Percentiles rank a stretch among this genome's conserved stretches.
Conservation (phyloP, 2,329 filamentous ascomycete species). For the Trichoderma guizhouense region DNA sequence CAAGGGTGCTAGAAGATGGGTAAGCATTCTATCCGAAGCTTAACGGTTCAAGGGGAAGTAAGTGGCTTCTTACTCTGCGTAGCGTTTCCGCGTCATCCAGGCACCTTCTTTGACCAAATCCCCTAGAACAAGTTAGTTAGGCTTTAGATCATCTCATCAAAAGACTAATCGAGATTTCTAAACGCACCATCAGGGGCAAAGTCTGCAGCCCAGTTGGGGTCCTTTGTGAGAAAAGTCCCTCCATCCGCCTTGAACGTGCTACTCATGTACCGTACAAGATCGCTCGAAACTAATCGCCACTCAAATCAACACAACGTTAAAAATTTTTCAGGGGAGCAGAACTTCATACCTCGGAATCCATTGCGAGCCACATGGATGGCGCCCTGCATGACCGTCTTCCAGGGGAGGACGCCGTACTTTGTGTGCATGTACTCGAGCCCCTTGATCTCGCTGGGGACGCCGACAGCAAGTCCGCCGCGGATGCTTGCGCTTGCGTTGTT, state of each 20-base stretch:
- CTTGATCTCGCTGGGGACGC: conserved; percentile 70
- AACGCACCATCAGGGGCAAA: conserved; percentile 72
- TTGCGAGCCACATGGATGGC: conserved; percentile 70
- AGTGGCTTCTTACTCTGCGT: conserved; percentile 51
- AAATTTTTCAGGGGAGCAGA: background rate
- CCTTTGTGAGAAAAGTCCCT: conserved; percentile 64
- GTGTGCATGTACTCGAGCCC: conserved; percentile 76
- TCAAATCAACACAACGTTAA: background rate
- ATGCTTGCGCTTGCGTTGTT: conserved; percentile 66
- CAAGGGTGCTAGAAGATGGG: conserved; percentile 53
- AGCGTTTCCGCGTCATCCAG: conserved; percentile 74
- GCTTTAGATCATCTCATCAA: background rate
- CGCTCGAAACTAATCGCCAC: conserved; percentile 55
- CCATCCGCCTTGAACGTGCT: conserved; percentile 35
- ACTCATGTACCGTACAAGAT: conserved; percentile 72
- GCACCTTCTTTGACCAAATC: conserved; percentile 69
- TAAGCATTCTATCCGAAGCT: conserved; percentile 14
- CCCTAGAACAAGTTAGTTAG: conserved; percentile 36
- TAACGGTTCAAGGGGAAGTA: background rate
- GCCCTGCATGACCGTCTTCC: conserved; percentile 69
- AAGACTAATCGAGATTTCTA: background rate
- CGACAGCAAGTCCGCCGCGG: conserved; percentile 68
- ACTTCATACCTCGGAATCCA: conserved; percentile 59
- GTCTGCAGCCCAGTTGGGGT: conserved; percentile 79
- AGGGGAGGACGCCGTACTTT: conserved; percentile 67